phyloP scores from a whole-genome alignment of 768 basidiomycete genomes.

The Guyanaporus albipodus region DNA sequence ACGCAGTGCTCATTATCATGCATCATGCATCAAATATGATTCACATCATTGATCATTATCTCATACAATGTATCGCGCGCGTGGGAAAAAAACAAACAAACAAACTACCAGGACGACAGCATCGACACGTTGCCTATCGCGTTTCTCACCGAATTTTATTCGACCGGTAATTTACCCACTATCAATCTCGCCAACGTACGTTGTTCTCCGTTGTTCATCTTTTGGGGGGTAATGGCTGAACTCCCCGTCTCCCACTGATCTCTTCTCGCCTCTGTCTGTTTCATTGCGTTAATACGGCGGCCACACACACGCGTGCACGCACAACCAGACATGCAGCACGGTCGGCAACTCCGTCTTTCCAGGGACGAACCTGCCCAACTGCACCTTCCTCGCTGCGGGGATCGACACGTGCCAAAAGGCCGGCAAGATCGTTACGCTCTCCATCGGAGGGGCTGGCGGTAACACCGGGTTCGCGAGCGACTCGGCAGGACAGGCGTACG shows the following conservation, averaged over 20 bases:
- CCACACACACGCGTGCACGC: not conserved
- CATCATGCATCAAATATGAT: no score
- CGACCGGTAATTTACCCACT: constrained; percentile 52
- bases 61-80: no score
- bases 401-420: constrained; percentile 63
- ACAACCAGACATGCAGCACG: constrained; percentile 56
- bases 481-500: constrained; percentile 54
- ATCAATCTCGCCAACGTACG: constrained; percentile 59
- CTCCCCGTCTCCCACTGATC: not conserved
- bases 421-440: constrained; percentile 58
- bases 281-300: no score
- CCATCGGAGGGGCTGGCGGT: constrained; percentile 60
- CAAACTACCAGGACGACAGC: constrained; percentile 56
- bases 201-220: not conserved
- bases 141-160: constrained; percentile 59
- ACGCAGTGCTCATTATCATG: not conserved
- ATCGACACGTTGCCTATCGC: constrained; percentile 61
- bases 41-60: no score
- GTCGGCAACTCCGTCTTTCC: constrained; percentile 53
- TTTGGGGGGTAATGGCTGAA: not conserved
- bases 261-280: no score
- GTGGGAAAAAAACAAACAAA: no score
- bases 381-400: constrained; percentile 53
- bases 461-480: constrained; percentile 57
- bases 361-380: constrained; percentile 61